A percentile compares a stretch with the other conserved stretches of the same genome.
These are phyloP conservation scores for Hyaloperonospora brassicae DNA, from an alignment of 352 stramenopile genomes.

Conservation along the genomic window DNA sequence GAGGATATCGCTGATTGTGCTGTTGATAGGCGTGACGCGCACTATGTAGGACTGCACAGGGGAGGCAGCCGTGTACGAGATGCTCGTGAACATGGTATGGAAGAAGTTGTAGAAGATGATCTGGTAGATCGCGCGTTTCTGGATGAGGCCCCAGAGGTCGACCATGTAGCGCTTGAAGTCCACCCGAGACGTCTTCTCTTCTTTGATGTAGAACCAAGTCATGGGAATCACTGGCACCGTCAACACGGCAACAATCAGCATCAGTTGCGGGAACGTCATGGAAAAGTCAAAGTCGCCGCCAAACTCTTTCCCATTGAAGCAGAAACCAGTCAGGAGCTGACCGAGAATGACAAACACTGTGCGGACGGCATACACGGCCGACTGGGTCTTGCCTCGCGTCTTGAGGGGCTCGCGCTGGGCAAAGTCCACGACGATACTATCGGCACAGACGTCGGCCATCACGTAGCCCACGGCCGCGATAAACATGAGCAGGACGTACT, in stretches of 20 bases:
- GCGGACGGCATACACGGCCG: conserved; percentile 40
- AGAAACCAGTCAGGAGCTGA: conserved; percentile 35
- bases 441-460: conserved; percentile 32
- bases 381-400: conserved; percentile 46
- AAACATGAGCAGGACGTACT: conserved; percentile 53
- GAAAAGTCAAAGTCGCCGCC: conserved; percentile 39
- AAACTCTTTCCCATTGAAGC: conserved; percentile 39
- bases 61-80: conserved; percentile 26
- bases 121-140: conserved; percentile 23
- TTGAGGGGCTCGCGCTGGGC: conserved; percentile 48
- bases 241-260: conserved; percentile 38
- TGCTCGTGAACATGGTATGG: conserved; percentile 32
- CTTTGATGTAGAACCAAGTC: conserved; percentile 47
- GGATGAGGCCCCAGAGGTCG: conserved; percentile 26
- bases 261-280: conserved; percentile 35
- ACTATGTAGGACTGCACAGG: conserved; percentile 33
- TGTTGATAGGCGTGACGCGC: conserved; percentile 29
- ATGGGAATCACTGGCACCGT: conserved; percentile 28
- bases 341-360: conserved; percentile 40
- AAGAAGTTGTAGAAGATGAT: conserved; percentile 28
- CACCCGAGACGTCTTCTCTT: conserved; percentile 31
- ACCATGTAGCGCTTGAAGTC: conserved; percentile 34
- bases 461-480: conserved; percentile 33
- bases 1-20: conserved; percentile 26
- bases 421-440: conserved; percentile 47